Base-by-base conservation (phyloP, 805 yeast species). In the Metschnikowia reukaufii region DNA sequence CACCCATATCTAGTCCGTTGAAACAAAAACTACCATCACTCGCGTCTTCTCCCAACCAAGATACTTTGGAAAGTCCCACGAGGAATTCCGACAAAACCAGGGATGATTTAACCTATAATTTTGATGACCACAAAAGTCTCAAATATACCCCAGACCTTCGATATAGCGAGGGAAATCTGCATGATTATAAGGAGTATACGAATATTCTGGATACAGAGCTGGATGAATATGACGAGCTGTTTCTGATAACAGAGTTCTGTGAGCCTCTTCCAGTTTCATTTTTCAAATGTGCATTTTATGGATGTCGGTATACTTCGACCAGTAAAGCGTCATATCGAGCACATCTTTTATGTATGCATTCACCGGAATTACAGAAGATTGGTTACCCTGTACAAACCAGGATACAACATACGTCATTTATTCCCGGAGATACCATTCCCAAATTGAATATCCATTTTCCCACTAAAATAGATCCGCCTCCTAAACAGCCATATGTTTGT, bases 401-500 rank as follows among this genome's bases (percentile, higher is more conserved):
- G 5, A 17, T 33, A 10, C 37, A 19, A n/a, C 16, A 38, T 18
- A 27, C 33, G 12, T 29, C 13, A 8, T 40, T 16, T 18, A 37
- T 50, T 5, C 47, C 45, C 5, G 59, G 53, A 27, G 42, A 51
- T 18, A 44, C 56, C 6, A 47, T 49, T 9, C 38, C 48, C n/a
- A 45, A 42, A 31, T 44, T 55, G n/a, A 41, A 44, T n/a, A 31
- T 51, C 13, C 59, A 55, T 19, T 55, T 55, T 12, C 59, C 59
- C 2, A 47, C 51, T 27, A 37, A 15, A 19, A 39, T 45, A 23
- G 42, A 47, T 6, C n/a, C 45, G 4, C 57, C 51, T 2, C 48
- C 45, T 3, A 13, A 6, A 13, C 48, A 23, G 20, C 56, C 48
- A 3, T 40, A 17, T 39, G 36, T 20, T 12, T 56, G 48, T 27